A percentile compares a stretch with the other conserved stretches of the same genome.
Conservation (phyloP, 108 stramenopile genomes). For the Epithemia pelagica region DNA sequence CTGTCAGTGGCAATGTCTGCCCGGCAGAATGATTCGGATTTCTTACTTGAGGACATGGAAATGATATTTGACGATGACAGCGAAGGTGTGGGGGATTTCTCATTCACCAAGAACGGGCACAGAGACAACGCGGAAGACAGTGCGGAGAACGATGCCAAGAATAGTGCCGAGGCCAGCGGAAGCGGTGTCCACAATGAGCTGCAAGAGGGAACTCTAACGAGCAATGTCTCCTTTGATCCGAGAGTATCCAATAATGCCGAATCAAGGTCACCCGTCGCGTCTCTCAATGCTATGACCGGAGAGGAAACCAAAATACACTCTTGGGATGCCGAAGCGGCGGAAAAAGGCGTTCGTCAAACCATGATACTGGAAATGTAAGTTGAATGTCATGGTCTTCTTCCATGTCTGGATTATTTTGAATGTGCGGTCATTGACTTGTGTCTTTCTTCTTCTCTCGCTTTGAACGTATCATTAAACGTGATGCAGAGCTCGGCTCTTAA, state of each 20-base stretch:
- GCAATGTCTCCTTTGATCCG: background rate
- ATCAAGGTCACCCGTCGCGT: background rate
- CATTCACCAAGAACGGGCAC: background rate
- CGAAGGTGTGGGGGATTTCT: background rate
- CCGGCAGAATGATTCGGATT: background rate
- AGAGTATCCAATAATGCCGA: background rate
- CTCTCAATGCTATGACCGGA: background rate
- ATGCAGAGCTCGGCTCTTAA: constrained; percentile 20
- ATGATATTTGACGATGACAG: constrained; percentile 7
- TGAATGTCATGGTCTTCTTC: background rate
- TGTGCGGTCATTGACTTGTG: background rate
- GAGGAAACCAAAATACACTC: background rate
- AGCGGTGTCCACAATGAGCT: background rate
- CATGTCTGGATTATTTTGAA: background rate
- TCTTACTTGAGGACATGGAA: background rate
- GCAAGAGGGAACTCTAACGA: background rate
- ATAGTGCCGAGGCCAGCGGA: background rate
- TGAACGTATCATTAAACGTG: background rate
- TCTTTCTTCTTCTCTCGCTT: constrained; percentile 1
- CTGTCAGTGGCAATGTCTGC: no score
- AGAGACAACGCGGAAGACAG: background rate
- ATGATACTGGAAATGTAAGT: constrained; percentile 34
- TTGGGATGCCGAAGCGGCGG: constrained; percentile 23
- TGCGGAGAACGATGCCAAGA: background rate
- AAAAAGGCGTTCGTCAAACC: constrained; percentile 13